Conservation (phyloP, 371 early-diverging fungal genomes). For the Amoeboaphelidium protococcarum region DNA sequence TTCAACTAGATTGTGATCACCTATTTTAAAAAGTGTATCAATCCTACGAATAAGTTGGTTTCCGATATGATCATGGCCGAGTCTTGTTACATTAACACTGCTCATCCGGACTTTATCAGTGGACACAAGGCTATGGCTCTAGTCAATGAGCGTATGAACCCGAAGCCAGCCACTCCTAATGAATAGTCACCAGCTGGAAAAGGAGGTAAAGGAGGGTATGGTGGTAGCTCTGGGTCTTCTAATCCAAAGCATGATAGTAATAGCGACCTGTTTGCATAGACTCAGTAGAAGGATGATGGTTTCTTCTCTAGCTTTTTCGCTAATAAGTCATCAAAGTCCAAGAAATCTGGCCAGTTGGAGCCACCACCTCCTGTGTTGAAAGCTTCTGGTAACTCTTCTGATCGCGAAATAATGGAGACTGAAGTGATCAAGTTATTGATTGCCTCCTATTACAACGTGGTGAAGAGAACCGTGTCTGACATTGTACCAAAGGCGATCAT, state of each 20-base stretch:
- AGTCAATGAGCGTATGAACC: conserved; percentile 54
- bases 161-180: conserved; percentile 8
- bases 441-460: conserved; percentile 83
- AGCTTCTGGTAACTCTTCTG: conserved; percentile 75
- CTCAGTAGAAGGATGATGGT: conserved; percentile 20
- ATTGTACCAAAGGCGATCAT: conserved; percentile 97
- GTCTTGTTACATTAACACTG: conserved; percentile 89
- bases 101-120: conserved; percentile 88
- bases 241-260: too few relatives aligned
- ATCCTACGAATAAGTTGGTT: conserved; percentile 82
- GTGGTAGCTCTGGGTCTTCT: background rate
- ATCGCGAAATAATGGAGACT: conserved; percentile 85
- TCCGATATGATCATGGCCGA: conserved; percentile 76
- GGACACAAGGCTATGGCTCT: conserved; percentile 86
- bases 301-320: conserved; percentile 92
- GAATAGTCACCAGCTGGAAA: background rate
- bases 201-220: background rate
- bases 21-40: conserved; percentile 61
- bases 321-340: conserved; percentile 40
- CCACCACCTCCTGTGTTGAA: conserved; percentile 81
- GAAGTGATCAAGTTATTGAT: conserved; percentile 94
- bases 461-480: conserved; percentile 89
- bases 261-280: too few relatives aligned
- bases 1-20: conserved; percentile 67
- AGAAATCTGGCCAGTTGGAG: conserved; percentile 46